Conservation (phyloP, 139 green algal genomes). For the Coelastrella sp. region DNA sequence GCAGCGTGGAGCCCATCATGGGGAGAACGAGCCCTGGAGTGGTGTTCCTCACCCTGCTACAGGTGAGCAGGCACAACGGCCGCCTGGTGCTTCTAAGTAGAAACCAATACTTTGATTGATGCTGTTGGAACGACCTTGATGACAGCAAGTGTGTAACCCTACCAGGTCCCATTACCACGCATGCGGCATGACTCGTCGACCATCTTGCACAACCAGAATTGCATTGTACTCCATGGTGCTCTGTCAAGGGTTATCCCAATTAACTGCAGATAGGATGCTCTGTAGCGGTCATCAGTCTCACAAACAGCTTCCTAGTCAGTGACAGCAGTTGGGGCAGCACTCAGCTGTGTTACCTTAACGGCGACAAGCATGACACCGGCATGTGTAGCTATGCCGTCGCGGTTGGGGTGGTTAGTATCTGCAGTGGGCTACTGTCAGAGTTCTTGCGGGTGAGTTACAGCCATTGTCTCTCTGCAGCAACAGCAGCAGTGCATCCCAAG, state of each 20-base stretch:
- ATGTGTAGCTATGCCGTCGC: constrained; percentile 5
- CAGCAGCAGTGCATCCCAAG: background rate
- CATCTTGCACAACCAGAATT: too few relatives aligned
- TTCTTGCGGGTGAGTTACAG: background rate
- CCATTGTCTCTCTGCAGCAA: background rate
- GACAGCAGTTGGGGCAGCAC: background rate
- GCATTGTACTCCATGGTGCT: too few relatives aligned
- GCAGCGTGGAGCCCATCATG: background rate
- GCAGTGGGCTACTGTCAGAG: constrained; percentile 15
- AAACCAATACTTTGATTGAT: too few relatives aligned
- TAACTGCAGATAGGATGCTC: background rate
- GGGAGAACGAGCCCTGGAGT: background rate
- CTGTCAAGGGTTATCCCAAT: background rate
- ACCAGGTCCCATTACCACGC: too few relatives aligned
- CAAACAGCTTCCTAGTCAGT: background rate
- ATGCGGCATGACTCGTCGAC: too few relatives aligned
- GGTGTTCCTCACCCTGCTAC: background rate
- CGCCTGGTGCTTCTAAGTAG: too few relatives aligned
- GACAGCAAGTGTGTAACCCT: too few relatives aligned
- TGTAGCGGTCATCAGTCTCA: background rate
- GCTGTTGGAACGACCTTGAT: too few relatives aligned
- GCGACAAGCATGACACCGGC: background rate
- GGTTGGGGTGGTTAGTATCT: constrained; percentile 1
- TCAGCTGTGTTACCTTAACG: constrained; percentile 30
- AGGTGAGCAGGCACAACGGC: background rate